A percentile compares a stretch with the other conserved stretches of the same genome.
Evolutionary conservation across 768 basidiomycete species (phyloP).

Genomic region (Sarcodon aspratus): DNA sequence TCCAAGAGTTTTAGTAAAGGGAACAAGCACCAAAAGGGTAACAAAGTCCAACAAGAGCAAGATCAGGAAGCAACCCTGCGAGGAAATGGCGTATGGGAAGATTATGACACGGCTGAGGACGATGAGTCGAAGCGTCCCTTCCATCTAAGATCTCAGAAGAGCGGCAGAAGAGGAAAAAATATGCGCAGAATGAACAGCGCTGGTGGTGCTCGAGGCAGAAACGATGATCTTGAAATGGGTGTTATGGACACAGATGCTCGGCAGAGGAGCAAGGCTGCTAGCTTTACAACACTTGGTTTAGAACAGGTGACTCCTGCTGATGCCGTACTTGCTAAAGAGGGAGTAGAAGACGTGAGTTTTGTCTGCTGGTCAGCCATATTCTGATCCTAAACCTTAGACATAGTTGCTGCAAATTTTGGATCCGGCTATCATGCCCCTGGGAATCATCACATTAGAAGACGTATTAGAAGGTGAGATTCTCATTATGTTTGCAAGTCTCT

Average conservation of each 20-base stretch:
- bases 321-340: slow-evolving; percentile 66
- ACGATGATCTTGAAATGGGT: slow-evolving; percentile 21
- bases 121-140: background rate
- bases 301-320: slow-evolving; percentile 88
- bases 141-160: slow-evolving; percentile 1
- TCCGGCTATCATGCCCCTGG: slow-evolving; percentile 73
- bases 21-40: slow-evolving; percentile 2
- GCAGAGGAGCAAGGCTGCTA: slow-evolving; percentile 14
- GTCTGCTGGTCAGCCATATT: background rate
- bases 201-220: slow-evolving; percentile 9
- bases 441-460: slow-evolving; percentile 90
- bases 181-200: slow-evolving; percentile 1
- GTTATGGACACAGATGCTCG: slow-evolving; percentile 9
- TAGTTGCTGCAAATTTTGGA: slow-evolving; percentile 78
- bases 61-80: no score
- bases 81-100: no score
- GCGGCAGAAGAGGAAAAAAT: background rate
- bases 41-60: no score
- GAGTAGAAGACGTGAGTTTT: slow-evolving; percentile 55
- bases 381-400: background rate
- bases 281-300: slow-evolving; percentile 12
- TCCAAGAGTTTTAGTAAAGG: slow-evolving; percentile 7
- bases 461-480: slow-evolving; percentile 64
- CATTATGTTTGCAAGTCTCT: background rate
- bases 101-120: no score